Evolutionary conservation across 1,284 basidiomycete genomes (phyloP).

Genomic region (Exobasidium cylindrosporum): DNA sequence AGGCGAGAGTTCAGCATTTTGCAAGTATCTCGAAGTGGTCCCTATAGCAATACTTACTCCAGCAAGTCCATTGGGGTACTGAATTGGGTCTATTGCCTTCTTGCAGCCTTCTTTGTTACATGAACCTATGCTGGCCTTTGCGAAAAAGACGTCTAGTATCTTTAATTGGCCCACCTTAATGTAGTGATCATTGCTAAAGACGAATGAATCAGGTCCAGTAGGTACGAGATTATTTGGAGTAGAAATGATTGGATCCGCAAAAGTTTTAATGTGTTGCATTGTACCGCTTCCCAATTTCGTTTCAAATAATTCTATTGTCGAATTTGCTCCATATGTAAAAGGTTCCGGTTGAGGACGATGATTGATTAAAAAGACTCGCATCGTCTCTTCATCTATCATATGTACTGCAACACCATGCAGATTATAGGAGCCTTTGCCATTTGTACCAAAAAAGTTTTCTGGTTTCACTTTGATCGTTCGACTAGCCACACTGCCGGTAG

Average conservation of each 20-base stretch:
- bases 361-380: slow-evolving; percentile 42
- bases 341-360: slow-evolving; percentile 28
- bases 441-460: slow-evolving; percentile 55
- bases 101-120: slow-evolving; percentile 43
- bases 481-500: slow-evolving; percentile 58
- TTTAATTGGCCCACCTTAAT: slow-evolving; percentile 25
- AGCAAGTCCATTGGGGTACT: slow-evolving; percentile 35
- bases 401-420: slow-evolving; percentile 70
- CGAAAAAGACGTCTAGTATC: slow-evolving; percentile 23
- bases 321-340: slow-evolving; percentile 61
- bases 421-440: slow-evolving; percentile 59
- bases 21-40: too few species aligned
- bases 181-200: slow-evolving; percentile 44
- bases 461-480: slow-evolving; percentile 61
- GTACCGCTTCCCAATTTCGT: slow-evolving; percentile 59
- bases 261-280: slow-evolving; percentile 64
- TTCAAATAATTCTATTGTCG: slow-evolving; percentile 69
- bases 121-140: slow-evolving; percentile 29
- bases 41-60: not conserved
- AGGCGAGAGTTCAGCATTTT: not conserved
- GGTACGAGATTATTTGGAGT: slow-evolving; percentile 72
- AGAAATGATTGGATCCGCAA: slow-evolving; percentile 62
- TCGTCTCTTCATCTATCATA: slow-evolving; percentile 36
- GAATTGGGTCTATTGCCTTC: slow-evolving; percentile 24
- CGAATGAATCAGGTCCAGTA: slow-evolving; percentile 38